A percentile compares a stretch with the other conserved stretches of the same genome.
Evolutionary conservation across 495 filamentous ascomycete species (phyloP).

Genomic region (Neurospora sp.): DNA sequence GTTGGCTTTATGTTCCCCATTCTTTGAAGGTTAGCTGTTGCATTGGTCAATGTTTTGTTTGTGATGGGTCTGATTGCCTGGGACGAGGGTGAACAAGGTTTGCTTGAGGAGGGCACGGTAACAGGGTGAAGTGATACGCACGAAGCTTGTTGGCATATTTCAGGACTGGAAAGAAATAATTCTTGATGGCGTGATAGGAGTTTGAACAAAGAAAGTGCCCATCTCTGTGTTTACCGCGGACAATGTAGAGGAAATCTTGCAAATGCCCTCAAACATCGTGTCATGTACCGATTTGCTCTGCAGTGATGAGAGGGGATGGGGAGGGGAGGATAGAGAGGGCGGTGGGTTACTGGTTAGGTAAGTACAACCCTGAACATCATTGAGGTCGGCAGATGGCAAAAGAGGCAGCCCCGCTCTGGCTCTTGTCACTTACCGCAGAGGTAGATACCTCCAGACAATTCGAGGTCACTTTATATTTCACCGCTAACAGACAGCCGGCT

Average conservation of each 20-base stretch:
- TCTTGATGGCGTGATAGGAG: too few species aligned
- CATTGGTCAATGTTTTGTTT: not conserved
- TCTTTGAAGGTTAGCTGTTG: not conserved
- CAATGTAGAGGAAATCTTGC: too few species aligned
- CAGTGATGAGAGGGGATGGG: too few species aligned
- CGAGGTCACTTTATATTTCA: not conserved
- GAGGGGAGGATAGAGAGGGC: too few species aligned
- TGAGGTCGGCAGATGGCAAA: not conserved
- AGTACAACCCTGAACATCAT: too few species aligned
- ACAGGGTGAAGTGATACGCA: not conserved
- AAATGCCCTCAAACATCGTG: too few species aligned
- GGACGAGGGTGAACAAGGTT: not conserved
- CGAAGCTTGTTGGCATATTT: not conserved
- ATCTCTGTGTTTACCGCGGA: too few species aligned
- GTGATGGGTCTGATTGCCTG: too few species aligned
- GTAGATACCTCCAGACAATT: not conserved
- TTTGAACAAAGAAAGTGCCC: too few species aligned
- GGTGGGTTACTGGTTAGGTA: too few species aligned
- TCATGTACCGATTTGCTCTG: too few species aligned
- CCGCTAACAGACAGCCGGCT: not conserved
- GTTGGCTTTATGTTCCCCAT: not conserved
- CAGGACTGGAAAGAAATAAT: too few species aligned
- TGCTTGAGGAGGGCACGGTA: not conserved
- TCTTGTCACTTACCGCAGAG: not conserved
- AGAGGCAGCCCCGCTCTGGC: not conserved